phyloP scores from a whole-genome alignment of 129 eudicot genomes.

The Mikania micrantha region DNA sequence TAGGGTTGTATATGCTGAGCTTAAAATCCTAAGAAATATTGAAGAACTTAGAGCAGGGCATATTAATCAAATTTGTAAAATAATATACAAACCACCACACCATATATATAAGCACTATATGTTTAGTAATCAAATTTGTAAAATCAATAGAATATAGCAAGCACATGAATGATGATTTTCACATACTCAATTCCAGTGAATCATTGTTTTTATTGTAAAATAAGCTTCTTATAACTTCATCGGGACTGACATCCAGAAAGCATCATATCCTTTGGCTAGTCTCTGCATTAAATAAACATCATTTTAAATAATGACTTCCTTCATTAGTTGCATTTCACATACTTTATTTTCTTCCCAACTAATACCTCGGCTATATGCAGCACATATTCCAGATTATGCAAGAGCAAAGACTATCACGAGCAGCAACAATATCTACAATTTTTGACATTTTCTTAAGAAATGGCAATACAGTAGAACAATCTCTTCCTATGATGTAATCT shows the following conservation, averaged over 20 bases:
- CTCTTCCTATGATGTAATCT: no score
- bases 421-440: conserved; percentile 93
- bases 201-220: conserved; percentile 93
- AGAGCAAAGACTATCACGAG: conserved; percentile 97
- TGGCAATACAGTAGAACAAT: conserved; percentile 61
- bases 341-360: background rate
- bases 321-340: background rate
- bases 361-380: conserved; percentile 94
- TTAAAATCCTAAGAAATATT: conserved; percentile 69
- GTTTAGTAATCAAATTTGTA: background rate
- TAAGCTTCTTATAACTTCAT: conserved; percentile 94
- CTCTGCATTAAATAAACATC: conserved; percentile 53
- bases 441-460: conserved; percentile 80
- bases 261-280: conserved; percentile 86
- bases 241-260: conserved; percentile 85
- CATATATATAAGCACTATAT: background rate
- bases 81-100: no score
- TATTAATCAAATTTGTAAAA: no score
- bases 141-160: background rate
- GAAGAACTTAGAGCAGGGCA: no score
- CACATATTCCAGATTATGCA: conserved; percentile 97
- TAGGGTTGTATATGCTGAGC: conserved; percentile 68
- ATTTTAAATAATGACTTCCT: background rate
- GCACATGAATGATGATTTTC: conserved; percentile 6
- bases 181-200: conserved; percentile 90